Conservation (phyloP, 495 filamentous ascomycete species). For the Chlorociboria aeruginascens region DNA sequence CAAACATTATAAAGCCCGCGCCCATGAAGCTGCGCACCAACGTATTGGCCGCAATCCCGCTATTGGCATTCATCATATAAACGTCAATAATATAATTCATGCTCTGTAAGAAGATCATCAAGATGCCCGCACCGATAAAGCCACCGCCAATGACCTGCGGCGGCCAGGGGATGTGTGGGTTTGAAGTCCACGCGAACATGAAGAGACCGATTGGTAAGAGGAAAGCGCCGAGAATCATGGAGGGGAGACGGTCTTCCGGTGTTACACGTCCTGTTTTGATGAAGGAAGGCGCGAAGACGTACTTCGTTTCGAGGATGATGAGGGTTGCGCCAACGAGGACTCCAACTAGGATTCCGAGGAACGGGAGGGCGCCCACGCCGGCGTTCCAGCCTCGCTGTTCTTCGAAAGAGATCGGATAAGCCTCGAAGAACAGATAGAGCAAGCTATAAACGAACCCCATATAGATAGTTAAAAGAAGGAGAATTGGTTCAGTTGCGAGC, state of each 20-base stretch:
- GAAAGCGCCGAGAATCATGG: conserved; percentile 76
- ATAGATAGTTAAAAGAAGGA: conserved; percentile 55
- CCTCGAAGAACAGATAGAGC: conserved; percentile 16
- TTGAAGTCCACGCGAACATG: background rate
- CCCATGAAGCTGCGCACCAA: background rate
- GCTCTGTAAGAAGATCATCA: background rate
- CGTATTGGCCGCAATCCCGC: background rate
- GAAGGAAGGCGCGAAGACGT: background rate
- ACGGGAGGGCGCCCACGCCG: conserved; percentile 60
- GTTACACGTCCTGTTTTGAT: conserved; percentile 16
- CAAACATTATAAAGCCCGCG: background rate
- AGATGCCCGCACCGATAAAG: background rate
- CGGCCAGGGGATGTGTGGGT: background rate
- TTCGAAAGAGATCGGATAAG: conserved; percentile 25
- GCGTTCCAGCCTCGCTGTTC: conserved; percentile 56
- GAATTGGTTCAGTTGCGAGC: conserved; percentile 57
- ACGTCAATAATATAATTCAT: background rate
- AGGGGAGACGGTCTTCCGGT: conserved; percentile 57
- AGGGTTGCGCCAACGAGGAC: conserved; percentile 36
- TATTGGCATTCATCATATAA: background rate
- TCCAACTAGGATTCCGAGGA: conserved; percentile 57
- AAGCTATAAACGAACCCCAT: conserved; percentile 38
- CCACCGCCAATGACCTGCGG: background rate
- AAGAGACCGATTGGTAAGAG: conserved; percentile 15
- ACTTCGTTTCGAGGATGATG: background rate